A percentile compares a stretch with the other conserved stretches of the same genome.
Conservation (phyloP, 1,139 yeast genomes). For the Pichia sp. region DNA sequence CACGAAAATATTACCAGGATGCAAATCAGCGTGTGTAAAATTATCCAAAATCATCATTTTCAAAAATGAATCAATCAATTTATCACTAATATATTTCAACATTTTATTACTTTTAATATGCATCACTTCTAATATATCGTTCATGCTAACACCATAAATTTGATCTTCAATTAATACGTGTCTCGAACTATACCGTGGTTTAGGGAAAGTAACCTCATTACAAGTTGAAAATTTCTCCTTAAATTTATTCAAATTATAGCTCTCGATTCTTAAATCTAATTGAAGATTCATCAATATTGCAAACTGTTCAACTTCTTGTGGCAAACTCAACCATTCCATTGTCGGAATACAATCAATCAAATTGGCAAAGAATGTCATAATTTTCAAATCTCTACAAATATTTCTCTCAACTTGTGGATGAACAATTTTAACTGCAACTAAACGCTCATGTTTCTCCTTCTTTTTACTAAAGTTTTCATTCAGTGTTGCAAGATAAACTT, state of each 20-base stretch:
- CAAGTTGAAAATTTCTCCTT: slow-evolving; percentile 51
- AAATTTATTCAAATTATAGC: slow-evolving; percentile 67
- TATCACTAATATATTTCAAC: slow-evolving; percentile 74
- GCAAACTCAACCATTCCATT: slow-evolving; percentile 95
- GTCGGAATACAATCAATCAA: slow-evolving; percentile 70
- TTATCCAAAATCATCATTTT: slow-evolving; percentile 90
- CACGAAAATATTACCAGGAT: slow-evolving; percentile 91
- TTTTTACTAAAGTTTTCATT: slow-evolving; percentile 37
- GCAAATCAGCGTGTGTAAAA: slow-evolving; percentile 92
- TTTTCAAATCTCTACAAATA: slow-evolving; percentile 72
- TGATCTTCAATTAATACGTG: slow-evolving; percentile 81
- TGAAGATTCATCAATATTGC: slow-evolving; percentile 80
- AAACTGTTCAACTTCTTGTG: slow-evolving; percentile 90
- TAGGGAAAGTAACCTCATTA: slow-evolving; percentile 72
- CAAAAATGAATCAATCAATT: slow-evolving; percentile 82
- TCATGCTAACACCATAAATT: slow-evolving; percentile 78
- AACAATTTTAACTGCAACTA: slow-evolving; percentile 84
- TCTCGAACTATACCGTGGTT: slow-evolving; percentile 64
- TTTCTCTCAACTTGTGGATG: slow-evolving; percentile 77
- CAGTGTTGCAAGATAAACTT: slow-evolving; percentile 75
- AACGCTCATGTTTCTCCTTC: slow-evolving; percentile 35
- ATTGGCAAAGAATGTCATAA: slow-evolving; percentile 76
- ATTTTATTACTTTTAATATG: slow-evolving; percentile 42
- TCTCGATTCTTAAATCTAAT: slow-evolving; percentile 84
- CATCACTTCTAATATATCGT: slow-evolving; percentile 44